These are phyloP conservation scores for Prunus campanulata DNA, from an alignment of 306 rosid species.

Conservation along the genomic window DNA sequence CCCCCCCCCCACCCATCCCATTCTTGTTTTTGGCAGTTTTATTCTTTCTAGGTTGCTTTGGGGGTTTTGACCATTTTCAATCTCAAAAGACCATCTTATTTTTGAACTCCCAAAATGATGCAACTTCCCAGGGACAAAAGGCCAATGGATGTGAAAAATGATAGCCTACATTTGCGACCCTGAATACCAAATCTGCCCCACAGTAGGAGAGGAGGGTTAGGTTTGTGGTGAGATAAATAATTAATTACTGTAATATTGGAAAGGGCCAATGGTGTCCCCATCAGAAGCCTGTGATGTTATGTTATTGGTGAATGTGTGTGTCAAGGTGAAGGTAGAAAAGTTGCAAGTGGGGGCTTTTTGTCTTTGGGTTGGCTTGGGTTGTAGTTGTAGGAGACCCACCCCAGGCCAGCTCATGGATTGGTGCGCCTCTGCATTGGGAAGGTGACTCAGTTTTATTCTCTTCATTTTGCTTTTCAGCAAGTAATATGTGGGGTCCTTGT, in stretches of 20 bases:
- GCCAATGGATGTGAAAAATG: not conserved
- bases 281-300: not conserved
- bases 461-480: constrained; percentile 50
- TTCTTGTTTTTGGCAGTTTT: not conserved
- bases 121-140: not conserved
- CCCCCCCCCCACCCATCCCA: too few species aligned
- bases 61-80: constrained; percentile 5
- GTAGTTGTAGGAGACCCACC: not conserved
- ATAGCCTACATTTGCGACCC: too few species aligned
- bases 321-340: not conserved
- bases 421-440: constrained; percentile 22
- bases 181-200: not conserved
- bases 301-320: constrained; percentile 17
- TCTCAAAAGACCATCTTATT: not conserved
- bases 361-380: not conserved
- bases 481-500: constrained; percentile 23
- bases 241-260: not conserved
- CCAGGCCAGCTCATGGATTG: constrained; percentile 6
- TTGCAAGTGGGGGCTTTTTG: constrained; percentile 16
- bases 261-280: not conserved
- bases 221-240: not conserved
- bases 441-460: constrained; percentile 31
- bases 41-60: not conserved
- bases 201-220: not conserved
- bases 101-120: not conserved